phyloP scores from a whole-genome alignment of 371 early-diverging fungal species.

The Conidiobolus incongruus region DNA sequence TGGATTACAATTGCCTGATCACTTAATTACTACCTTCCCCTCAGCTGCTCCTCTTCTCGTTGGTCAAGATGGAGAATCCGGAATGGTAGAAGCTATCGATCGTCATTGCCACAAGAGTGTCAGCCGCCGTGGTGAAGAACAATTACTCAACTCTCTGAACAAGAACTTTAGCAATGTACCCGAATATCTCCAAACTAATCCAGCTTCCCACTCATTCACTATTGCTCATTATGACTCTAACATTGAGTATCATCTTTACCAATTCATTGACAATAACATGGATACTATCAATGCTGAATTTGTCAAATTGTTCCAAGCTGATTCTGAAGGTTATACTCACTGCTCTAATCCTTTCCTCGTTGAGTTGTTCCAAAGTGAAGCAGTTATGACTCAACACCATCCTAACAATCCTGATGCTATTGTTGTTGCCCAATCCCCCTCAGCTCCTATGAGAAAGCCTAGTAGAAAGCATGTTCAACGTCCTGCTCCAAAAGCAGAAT shows the following conservation, averaged over 20 bases:
- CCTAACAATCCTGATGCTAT: constrained; percentile 50
- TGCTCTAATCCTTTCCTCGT: constrained; percentile 45
- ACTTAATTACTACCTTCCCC: constrained; percentile 7
- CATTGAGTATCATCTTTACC: constrained; percentile 40
- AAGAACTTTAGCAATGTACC: constrained; percentile 16
- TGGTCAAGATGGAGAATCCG: constrained; percentile 22
- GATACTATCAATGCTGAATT: constrained; percentile 67
- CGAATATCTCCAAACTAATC: too few relatives aligned
- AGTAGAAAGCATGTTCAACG: not conserved
- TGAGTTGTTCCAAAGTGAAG: constrained; percentile 49
- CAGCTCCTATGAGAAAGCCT: constrained; percentile 22
- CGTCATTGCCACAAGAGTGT: constrained; percentile 14
- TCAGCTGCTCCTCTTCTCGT: not conserved
- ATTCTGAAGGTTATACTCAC: constrained; percentile 37
- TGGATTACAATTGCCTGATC: not conserved
- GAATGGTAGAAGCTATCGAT: constrained; percentile 28
- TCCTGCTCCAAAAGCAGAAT: not conserved
- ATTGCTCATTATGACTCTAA: too few relatives aligned
- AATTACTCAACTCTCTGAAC: constrained; percentile 14
- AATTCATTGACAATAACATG: constrained; percentile 42
- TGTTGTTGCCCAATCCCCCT: constrained; percentile 40
- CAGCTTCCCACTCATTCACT: too few relatives aligned
- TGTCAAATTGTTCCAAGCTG: constrained; percentile 53
- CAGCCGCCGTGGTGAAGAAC: constrained; percentile 13
- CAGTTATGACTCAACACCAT: constrained; percentile 59